These are phyloP conservation scores for Novymonas esmeraldas DNA, from an alignment of 208 protist species.

Conservation along the genomic window DNA sequence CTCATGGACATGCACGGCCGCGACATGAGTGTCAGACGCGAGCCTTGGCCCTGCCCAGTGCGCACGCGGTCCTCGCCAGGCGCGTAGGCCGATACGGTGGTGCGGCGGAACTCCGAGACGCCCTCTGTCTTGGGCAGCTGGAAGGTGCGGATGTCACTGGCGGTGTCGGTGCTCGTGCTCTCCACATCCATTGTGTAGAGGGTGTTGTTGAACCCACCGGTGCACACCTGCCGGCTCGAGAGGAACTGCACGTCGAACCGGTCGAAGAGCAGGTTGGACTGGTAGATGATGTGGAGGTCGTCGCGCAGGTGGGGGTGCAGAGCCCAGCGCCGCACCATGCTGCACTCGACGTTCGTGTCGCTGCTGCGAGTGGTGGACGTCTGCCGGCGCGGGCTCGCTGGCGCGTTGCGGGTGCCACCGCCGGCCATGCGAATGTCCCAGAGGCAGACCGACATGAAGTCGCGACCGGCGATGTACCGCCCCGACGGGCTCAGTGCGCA, in stretches of 20 bases:
- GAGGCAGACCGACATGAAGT: slow-evolving; percentile 81
- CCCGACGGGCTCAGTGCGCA: slow-evolving; percentile 86
- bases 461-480: slow-evolving; percentile 77
- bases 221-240: slow-evolving; percentile 55
- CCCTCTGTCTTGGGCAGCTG: slow-evolving; percentile 55
- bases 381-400: slow-evolving; percentile 22
- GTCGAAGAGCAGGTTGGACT: slow-evolving; percentile 69
- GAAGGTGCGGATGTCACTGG: slow-evolving; percentile 38
- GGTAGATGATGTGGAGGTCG: slow-evolving; percentile 70
- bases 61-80: slow-evolving; percentile 13
- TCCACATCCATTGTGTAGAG: slow-evolving; percentile 77
- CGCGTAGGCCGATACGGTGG: slow-evolving; percentile 27
- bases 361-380: background rate
- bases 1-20: slow-evolving; percentile 54
- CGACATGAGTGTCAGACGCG: slow-evolving; percentile 57
- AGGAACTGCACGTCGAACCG: slow-evolving; percentile 80
- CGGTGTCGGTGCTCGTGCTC: slow-evolving; percentile 15
- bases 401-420: slow-evolving; percentile 22
- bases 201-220: slow-evolving; percentile 71
- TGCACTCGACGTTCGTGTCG: slow-evolving; percentile 16
- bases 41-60: slow-evolving; percentile 42
- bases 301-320: slow-evolving; percentile 69
- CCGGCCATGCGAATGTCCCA: slow-evolving; percentile 80
- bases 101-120: slow-evolving; percentile 34
- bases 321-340: slow-evolving; percentile 70